phyloP scores from a whole-genome alignment of 805 yeast species.

The Zygosaccharomyces rouxii region DNA sequence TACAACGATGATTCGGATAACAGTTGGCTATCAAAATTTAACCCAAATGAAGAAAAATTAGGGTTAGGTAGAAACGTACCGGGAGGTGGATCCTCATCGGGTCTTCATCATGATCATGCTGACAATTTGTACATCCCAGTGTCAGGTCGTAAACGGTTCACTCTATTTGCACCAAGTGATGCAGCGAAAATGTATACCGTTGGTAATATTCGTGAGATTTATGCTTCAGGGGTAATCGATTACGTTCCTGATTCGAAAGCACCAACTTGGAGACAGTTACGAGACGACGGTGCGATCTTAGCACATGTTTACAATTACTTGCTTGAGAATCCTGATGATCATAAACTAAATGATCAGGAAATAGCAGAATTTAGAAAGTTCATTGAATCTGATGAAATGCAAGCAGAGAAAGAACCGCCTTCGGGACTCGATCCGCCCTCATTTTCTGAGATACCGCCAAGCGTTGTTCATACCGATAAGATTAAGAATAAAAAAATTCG shows the following conservation, averaged over 20 bases:
- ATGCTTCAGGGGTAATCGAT: slow-evolving; percentile 63
- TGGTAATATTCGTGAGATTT: slow-evolving; percentile 54
- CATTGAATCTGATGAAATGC: slow-evolving; percentile 31
- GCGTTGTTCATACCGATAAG: slow-evolving; percentile 56
- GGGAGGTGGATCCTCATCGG: slow-evolving; percentile 60
- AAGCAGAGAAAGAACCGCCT: slow-evolving; percentile 14
- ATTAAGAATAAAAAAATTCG: slow-evolving; percentile 33
- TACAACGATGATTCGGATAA: slow-evolving; percentile 12
- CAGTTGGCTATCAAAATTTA: slow-evolving; percentile 19
- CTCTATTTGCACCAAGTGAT: slow-evolving; percentile 60
- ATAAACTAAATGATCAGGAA: slow-evolving; percentile 20
- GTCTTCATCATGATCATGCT: slow-evolving; percentile 77
- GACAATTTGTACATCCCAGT: slow-evolving; percentile 65
- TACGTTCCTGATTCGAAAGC: slow-evolving; percentile 51
- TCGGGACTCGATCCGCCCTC: slow-evolving; percentile 57
- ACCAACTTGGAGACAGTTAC: slow-evolving; percentile 57
- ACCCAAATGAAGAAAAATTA: slow-evolving; percentile 19
- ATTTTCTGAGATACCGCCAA: slow-evolving; percentile 60
- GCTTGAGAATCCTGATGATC: slow-evolving; percentile 32
- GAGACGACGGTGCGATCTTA: slow-evolving; percentile 58
- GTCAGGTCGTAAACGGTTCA: slow-evolving; percentile 60
- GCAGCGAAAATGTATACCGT: slow-evolving; percentile 56
- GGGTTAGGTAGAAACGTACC: slow-evolving; percentile 56
- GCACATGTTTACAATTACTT: slow-evolving; percentile 47
- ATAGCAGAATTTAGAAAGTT: slow-evolving; percentile 22